Evolutionary conservation across 192 early-diverging fungal species (phyloP).

Genomic region (Coemansia sp.): DNA sequence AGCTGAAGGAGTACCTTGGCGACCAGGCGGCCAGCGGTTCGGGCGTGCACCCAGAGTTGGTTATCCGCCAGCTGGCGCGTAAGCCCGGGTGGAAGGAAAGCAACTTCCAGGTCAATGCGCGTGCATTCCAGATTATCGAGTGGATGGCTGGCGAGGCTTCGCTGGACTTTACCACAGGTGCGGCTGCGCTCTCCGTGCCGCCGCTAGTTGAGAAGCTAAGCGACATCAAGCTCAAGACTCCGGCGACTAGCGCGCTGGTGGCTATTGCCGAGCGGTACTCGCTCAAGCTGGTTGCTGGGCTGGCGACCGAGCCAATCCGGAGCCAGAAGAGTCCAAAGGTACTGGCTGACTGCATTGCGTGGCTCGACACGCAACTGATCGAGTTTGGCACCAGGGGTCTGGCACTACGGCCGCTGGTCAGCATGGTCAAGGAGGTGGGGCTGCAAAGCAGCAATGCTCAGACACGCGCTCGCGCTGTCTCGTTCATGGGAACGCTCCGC

Average conservation of each 20-base stretch:
- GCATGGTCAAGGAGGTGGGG: slow-evolving; percentile 74
- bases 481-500: slow-evolving; percentile 78
- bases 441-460: slow-evolving; percentile 83
- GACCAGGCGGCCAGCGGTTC: slow-evolving; percentile 53
- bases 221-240: slow-evolving; percentile 92
- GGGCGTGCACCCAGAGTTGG: slow-evolving; percentile 73
- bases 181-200: slow-evolving; percentile 72
- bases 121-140: slow-evolving; percentile 75
- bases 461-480: slow-evolving; percentile 79
- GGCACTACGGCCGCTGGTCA: slow-evolving; percentile 74
- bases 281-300: slow-evolving; percentile 78
- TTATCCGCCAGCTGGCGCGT: slow-evolving; percentile 75
- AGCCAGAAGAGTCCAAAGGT: slow-evolving; percentile 90
- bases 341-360: slow-evolving; percentile 80
- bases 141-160: slow-evolving; percentile 62
- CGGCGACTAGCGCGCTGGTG: slow-evolving; percentile 77
- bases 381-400: slow-evolving; percentile 91
- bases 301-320: slow-evolving; percentile 75
- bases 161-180: slow-evolving; percentile 68
- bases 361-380: slow-evolving; percentile 81
- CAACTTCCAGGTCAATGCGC: slow-evolving; percentile 91
- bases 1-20: slow-evolving; percentile 68
- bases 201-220: slow-evolving; percentile 89
- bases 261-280: slow-evolving; percentile 74
- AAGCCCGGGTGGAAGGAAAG: slow-evolving; percentile 97